Conservation (phyloP, 164 flowering plant species). For the Amborella trichopoda region DNA sequence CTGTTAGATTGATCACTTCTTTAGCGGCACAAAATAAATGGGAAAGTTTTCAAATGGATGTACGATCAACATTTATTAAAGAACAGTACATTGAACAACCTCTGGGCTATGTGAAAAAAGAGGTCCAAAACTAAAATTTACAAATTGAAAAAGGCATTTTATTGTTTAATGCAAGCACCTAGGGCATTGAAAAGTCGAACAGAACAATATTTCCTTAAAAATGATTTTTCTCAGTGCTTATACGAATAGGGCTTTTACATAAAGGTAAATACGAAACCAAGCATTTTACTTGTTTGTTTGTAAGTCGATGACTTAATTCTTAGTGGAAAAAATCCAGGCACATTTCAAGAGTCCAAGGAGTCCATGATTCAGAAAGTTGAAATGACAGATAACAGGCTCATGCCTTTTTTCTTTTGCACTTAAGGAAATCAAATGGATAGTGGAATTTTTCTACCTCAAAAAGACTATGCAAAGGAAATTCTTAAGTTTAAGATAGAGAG, state of each 20-base stretch:
- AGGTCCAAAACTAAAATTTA: background rate
- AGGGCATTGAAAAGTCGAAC: background rate
- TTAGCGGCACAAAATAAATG: background rate
- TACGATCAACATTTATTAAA: background rate
- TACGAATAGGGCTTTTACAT: background rate
- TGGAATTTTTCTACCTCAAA: background rate
- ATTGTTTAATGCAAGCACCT: background rate
- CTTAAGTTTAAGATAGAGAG: too few species aligned
- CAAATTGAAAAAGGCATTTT: too few species aligned
- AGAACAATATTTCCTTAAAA: background rate
- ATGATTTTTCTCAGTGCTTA: background rate
- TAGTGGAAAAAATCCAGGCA: background rate
- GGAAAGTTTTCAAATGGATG: background rate
- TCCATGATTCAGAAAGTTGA: background rate
- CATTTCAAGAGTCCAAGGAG: background rate
- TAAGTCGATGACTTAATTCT: constrained; percentile 1
- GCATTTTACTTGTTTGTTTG: background rate
- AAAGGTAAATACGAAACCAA: too few species aligned
- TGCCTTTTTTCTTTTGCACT: background rate
- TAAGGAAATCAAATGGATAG: background rate
- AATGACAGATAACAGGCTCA: background rate
- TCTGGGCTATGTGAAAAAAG: background rate
- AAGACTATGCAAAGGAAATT: too few species aligned
- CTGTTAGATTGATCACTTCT: background rate
- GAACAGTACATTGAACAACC: background rate